phyloP scores from a whole-genome alignment of 1,284 basidiomycete genomes.

The Ustilago tritici region DNA sequence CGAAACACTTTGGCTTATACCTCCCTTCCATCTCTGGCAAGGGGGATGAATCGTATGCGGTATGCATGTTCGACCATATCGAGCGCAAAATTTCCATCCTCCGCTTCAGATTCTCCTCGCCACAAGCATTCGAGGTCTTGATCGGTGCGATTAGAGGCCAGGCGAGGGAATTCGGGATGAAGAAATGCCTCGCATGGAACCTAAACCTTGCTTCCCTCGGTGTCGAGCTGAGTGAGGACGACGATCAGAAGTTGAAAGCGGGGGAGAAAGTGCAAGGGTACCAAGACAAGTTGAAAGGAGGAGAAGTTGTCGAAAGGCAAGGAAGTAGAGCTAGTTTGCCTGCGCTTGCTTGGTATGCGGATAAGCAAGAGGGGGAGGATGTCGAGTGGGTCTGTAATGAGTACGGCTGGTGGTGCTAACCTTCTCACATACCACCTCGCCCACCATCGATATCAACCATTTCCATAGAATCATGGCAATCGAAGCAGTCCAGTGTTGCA shows the following conservation, averaged over 20 bases:
- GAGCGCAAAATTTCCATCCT: slow-evolving; percentile 36
- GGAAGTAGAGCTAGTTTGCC: slow-evolving; percentile 31
- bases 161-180: slow-evolving; percentile 28
- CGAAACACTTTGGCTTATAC: slow-evolving; percentile 20
- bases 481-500: no score
- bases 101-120: slow-evolving; percentile 21
- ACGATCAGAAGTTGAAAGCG: slow-evolving; percentile 11
- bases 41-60: slow-evolving; percentile 16
- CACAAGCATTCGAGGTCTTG: slow-evolving; percentile 10
- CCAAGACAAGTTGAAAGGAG: slow-evolving; percentile 13
- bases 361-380: slow-evolving; percentile 15
- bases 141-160: slow-evolving; percentile 18
- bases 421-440: neutral
- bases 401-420: slow-evolving; percentile 49
- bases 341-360: slow-evolving; percentile 42
- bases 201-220: slow-evolving; percentile 25
- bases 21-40: neutral
- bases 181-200: slow-evolving; percentile 47
- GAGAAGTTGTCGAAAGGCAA: slow-evolving; percentile 29
- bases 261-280: slow-evolving; percentile 15
- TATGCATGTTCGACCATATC: slow-evolving; percentile 47
- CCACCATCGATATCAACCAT: no score
- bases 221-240: slow-evolving; percentile 20
- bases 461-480: neutral
- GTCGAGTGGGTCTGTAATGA: slow-evolving; percentile 48